These are phyloP conservation scores for Leptosphaerulina australis DNA, from an alignment of 2,329 filamentous ascomycete genomes.

Conservation along the genomic window DNA sequence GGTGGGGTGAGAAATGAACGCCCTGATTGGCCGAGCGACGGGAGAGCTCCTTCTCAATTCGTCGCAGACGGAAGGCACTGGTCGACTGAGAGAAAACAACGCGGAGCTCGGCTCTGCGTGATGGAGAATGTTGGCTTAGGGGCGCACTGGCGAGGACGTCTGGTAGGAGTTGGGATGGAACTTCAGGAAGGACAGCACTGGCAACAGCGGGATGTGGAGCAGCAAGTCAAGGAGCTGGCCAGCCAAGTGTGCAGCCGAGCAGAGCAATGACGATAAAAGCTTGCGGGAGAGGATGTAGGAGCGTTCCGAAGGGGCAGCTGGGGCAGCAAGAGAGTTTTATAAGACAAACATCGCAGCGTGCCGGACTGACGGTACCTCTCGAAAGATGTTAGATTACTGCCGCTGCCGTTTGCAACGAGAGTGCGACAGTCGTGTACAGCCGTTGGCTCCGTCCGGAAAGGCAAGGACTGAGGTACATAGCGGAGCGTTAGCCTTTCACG, in stretches of 20 bases:
- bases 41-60: conserved; percentile 29
- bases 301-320: conserved; percentile 38
- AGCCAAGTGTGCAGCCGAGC: conserved; percentile 14
- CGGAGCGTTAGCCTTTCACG: conserved; percentile 38
- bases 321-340: conserved; percentile 49
- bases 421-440: conserved; percentile 49
- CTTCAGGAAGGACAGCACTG: conserved; percentile 14
- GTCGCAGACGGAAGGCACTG: conserved; percentile 14
- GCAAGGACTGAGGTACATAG: conserved; percentile 44
- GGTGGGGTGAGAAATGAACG: conserved; percentile 31
- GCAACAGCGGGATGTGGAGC: conserved; percentile 18
- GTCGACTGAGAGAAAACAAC: conserved; percentile 18
- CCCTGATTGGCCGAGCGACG: conserved; percentile 35
- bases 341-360: conserved; percentile 43
- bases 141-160: conserved; percentile 10
- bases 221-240: conserved; percentile 16
- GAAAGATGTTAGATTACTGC: conserved; percentile 50
- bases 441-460: conserved; percentile 49
- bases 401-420: conserved; percentile 51
- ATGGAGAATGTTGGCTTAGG: conserved; percentile 2
- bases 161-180: conserved; percentile 19
- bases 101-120: conserved; percentile 13
- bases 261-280: conserved; percentile 19
- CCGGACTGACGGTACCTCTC: conserved; percentile 46
- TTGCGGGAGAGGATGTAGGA: conserved; percentile 34